Evolutionary conservation across 2,329 filamentous ascomycete genomes (phyloP), one percentile per base, ranked within the genome.

Genomic region (Sclerotinia subarctica): DNA sequence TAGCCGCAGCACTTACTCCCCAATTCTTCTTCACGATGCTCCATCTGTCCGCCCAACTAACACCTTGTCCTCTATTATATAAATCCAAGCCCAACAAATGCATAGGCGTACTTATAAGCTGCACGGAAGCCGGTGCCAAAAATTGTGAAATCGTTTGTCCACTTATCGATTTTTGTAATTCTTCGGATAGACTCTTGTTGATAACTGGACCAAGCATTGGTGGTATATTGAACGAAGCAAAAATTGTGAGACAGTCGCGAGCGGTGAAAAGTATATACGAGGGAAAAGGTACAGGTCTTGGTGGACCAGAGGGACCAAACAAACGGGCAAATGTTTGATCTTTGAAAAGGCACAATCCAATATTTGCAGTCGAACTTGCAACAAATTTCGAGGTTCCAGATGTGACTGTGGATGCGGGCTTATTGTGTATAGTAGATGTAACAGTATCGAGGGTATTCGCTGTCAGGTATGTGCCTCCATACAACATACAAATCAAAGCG

Each of bases 171-270:
- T 76, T 81, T 21, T 87, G 80, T 44, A 88, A 78, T 70, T 85
- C 85, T 67, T 83, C 82, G 62, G 77, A 80, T 70, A 90, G 76
- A 38, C 82, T 81, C 24, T 84, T 79, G 19, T 84, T 86, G 26
- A 97, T 81, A 7, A 81, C 79, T 0, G 93, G 92, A 0, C 91
- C 92, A 13, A 97, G 82, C 2, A 95, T 76, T 0, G 92, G 86
- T 0, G 94, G 94, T 2, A 97, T 81, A 77, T 97, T 97, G 84
- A 97, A 98, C 17, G 88, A 92, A 5, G 93, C 93, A 78, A 96
- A 96, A 74, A 97, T 93, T 64, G 94, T 97, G 70, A 96, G 81
- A 79, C 90, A 92, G 80, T 97, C 94, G 74, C 94, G 88, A 67
- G 90, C 77, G 3, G 91, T 88, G 82, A 97, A 97, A 68, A 97